Conservation (phyloP, 768 basidiomycete genomes). For the Saitozyma podzolica region DNA sequence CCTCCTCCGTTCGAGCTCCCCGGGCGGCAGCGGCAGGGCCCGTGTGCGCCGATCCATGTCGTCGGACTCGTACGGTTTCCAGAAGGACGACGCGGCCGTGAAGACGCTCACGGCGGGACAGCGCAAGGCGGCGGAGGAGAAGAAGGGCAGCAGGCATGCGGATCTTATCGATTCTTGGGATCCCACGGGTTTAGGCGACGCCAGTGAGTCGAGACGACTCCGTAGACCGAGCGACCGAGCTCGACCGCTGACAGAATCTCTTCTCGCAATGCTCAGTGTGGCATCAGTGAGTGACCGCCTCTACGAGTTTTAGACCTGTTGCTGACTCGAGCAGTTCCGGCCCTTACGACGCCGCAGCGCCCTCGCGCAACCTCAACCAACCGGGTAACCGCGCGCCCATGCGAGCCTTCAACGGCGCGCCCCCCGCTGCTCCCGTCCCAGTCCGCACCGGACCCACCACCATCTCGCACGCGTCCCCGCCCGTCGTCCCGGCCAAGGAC, state of each 20-base stretch:
- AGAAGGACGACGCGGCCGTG: slow-evolving; percentile 3
- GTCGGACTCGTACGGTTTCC: slow-evolving; percentile 40
- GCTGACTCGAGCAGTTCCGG: slow-evolving; percentile 38
- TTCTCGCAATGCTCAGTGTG: slow-evolving; percentile 30
- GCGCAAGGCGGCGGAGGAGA: slow-evolving; percentile 39
- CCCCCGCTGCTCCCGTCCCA: slow-evolving; percentile 12
- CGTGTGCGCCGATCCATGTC: slow-evolving; percentile 40
- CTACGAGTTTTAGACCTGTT: neutral
- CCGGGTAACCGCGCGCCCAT: slow-evolving; percentile 45
- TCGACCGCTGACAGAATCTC: neutral
- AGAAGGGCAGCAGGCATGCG: slow-evolving; percentile 49
- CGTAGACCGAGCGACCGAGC: neutral
- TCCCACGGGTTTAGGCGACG: slow-evolving; percentile 50
- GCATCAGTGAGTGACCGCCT: slow-evolving; percentile 41
- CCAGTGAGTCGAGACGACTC: slow-evolving; percentile 33
- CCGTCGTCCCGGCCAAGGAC: slow-evolving; percentile 22
- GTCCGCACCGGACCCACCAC: slow-evolving; percentile 25
- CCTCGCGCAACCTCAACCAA: slow-evolving; percentile 44
- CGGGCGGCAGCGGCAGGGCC: slow-evolving; percentile 8
- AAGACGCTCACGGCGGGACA: slow-evolving; percentile 38
- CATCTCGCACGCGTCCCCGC: slow-evolving; percentile 31
- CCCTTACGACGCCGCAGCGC: slow-evolving; percentile 52
- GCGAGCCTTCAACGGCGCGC: slow-evolving; percentile 39
- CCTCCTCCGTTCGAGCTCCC: slow-evolving; percentile 27
- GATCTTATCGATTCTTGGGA: slow-evolving; percentile 53